Conservation (phyloP, 148 eudicot species). For the Nyssa sinensis region DNA sequence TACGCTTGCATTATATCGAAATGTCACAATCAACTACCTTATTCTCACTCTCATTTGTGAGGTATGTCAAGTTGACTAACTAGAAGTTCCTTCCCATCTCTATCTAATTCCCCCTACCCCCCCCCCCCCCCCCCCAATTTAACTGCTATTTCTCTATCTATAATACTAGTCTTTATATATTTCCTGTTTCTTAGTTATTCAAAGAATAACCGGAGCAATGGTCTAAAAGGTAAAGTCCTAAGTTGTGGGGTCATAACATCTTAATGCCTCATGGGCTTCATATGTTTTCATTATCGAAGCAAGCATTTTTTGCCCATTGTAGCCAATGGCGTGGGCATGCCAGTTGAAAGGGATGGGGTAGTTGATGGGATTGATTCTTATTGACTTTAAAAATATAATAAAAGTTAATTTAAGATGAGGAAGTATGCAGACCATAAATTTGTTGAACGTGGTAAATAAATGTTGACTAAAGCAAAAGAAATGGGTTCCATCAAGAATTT, state of each 20-base stretch:
- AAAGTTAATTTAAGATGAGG: not conserved
- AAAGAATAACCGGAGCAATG: not conserved
- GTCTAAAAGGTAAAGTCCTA: not conserved
- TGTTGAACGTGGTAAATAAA: not conserved
- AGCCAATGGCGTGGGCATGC: not conserved
- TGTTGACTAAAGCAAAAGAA: not conserved
- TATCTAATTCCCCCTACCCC: not conserved
- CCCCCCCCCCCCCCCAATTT: not conserved
- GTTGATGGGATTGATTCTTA: not conserved
- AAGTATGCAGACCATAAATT: not conserved
- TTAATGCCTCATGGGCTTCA: no score
- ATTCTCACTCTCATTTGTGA: slow-evolving; percentile 91
- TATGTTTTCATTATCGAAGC: not conserved
- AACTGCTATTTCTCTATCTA: not conserved
- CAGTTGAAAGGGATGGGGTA: not conserved
- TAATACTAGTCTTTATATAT: not conserved
- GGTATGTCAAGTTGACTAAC: slow-evolving; percentile 35
- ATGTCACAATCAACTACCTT: slow-evolving; percentile 93
- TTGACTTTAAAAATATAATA: not conserved
- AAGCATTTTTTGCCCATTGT: not conserved
- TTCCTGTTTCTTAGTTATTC: not conserved
- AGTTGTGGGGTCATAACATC: no score
- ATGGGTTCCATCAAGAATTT: not conserved
- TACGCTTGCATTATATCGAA: slow-evolving; percentile 80
- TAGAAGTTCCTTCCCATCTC: not conserved